Conservation (phyloP, 1,139 yeast genomes). For the Zygosaccharomyces pseudobailii region DNA sequence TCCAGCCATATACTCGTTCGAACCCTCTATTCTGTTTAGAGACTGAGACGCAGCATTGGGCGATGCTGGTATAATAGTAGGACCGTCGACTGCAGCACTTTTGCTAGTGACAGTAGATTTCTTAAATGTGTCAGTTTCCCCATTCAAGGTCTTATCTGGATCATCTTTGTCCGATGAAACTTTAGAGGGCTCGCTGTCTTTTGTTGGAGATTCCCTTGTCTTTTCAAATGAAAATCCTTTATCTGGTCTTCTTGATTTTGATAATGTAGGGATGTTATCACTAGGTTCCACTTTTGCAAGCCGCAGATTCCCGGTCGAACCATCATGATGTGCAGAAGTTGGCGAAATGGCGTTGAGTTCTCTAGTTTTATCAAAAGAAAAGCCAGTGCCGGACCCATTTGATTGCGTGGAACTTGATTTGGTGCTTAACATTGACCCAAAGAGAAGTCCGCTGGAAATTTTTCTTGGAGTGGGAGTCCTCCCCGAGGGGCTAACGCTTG, state of each 20-base stretch:
- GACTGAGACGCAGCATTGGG: background rate
- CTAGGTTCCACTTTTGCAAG: background rate
- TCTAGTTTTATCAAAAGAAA: background rate
- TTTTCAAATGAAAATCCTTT: background rate
- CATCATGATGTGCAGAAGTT: background rate
- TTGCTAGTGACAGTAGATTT: background rate
- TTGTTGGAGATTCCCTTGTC: background rate
- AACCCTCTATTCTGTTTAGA: background rate
- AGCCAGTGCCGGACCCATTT: background rate
- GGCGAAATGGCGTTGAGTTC: background rate
- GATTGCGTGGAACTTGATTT: conserved; percentile 9
- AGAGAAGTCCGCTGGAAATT: conserved; percentile 31
- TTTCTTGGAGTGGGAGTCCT: conserved; percentile 22
- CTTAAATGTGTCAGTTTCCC: background rate
- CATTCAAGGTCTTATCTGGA: background rate
- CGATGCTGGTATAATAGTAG: background rate
- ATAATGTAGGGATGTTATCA: background rate
- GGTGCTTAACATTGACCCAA: conserved; percentile 24
- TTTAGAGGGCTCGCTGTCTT: background rate
- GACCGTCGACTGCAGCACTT: background rate
- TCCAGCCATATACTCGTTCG: background rate
- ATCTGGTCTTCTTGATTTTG: background rate
- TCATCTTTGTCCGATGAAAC: background rate
- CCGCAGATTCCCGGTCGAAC: background rate
- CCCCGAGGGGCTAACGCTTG: conserved; percentile 17